These are phyloP conservation scores for Fennellomyces sp. DNA, from an alignment of 371 early-diverging fungal species.

Conservation along the genomic window DNA sequence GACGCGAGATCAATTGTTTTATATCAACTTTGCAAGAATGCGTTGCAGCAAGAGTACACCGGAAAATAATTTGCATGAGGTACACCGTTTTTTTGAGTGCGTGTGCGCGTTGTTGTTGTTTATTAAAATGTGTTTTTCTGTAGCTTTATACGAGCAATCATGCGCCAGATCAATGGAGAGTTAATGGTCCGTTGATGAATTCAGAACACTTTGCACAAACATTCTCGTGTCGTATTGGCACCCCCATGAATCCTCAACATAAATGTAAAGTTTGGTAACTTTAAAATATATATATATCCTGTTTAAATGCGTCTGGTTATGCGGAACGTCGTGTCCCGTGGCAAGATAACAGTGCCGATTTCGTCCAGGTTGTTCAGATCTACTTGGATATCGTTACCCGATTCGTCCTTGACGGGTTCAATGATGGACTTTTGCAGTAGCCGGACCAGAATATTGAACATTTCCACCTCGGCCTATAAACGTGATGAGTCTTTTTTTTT, in stretches of 20 bases:
- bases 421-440: too few species aligned
- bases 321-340: too few species aligned
- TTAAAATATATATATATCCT: too few species aligned
- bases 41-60: conserved; percentile 58
- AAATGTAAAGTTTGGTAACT: conserved; percentile 58
- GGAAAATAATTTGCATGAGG: conserved; percentile 44
- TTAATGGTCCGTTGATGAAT: conserved; percentile 71
- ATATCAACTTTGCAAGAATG: conserved; percentile 57
- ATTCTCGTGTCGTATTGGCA: conserved; percentile 60
- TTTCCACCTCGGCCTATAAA: too few species aligned
- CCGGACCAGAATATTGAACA: too few species aligned
- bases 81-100: conserved; percentile 16
- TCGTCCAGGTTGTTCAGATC: too few species aligned
- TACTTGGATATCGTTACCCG: too few species aligned
- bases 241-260: conserved; percentile 60
- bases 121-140: not conserved
- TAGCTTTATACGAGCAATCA: conserved; percentile 51
- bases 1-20: conserved; percentile 61
- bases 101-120: not conserved
- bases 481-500: too few species aligned
- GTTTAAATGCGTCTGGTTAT: too few species aligned
- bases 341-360: too few species aligned
- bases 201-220: conserved; percentile 65
- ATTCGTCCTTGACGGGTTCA: too few species aligned
- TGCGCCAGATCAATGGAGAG: conserved; percentile 64